Base-by-base conservation (phyloP, 2,329 filamentous ascomycete genomes). In the Microcyclospora tardicrescens region DNA sequence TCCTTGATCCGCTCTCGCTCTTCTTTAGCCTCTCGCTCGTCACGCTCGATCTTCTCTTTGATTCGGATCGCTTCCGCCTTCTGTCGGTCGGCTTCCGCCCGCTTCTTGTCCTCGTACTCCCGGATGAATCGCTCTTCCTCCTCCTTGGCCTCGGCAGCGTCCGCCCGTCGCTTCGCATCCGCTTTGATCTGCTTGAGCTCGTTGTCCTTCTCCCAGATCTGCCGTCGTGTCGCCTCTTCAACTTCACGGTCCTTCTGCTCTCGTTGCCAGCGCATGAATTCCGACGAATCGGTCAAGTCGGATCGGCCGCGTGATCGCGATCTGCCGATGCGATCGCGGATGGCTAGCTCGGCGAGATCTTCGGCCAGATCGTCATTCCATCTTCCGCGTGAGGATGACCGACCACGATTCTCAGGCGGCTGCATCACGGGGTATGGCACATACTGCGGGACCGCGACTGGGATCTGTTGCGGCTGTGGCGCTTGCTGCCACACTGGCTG, bases 1-100 rank as follows among this genome's bases (percentile, higher is more conserved):
- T 54, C 63, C 15, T 55, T 55, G 3, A 67, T 55, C 16, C 56
- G 58, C 38, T 62, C 58, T 44, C 59, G 58, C 42, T 65, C 63
- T 27, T 58, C 60, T 35, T 55, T 53, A 40, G 60, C 58, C 44
- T 60, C 56, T 11, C 43, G 36, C 43, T 57, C 50, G 32, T 66
- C 65, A 15, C 54, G 55, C 30, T 62, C 49, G 31, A 65, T 37
- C 42, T 52, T 52, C 14, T 54, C 63, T 14, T 55, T 55, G 3
- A 67, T 55, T 15, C 56, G 58, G 38, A 61, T 59, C 44, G 59
- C 58, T 43, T 65, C 63, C 28, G 57, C 60, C 35, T 55, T 53
- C 40, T 59, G 58, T 44, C 60, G 56, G 35, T 55, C 52, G 16
- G 57, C 57, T 2, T 56, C 59, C 29, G 61, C 59, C 3, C 46